These are phyloP conservation scores for Sugiyamaella grinbergsii DNA, from an alignment of 1,139 yeast genomes.

Conservation along the genomic window DNA sequence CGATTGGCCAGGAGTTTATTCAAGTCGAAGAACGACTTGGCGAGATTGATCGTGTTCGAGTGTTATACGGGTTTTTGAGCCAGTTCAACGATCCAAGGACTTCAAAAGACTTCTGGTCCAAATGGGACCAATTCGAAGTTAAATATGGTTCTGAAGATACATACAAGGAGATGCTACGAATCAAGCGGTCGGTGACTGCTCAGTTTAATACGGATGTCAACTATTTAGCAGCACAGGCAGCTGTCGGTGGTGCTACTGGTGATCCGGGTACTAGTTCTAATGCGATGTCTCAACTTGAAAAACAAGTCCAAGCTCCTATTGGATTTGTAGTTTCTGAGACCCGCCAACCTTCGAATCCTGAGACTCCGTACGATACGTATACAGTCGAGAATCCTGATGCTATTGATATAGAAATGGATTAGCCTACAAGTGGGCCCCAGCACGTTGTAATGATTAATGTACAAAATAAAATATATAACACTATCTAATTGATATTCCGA, in stretches of 20 bases:
- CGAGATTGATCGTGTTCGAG: conserved; percentile 62
- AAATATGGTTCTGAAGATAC: conserved; percentile 68
- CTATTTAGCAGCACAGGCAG: conserved; percentile 37
- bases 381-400: conserved; percentile 58
- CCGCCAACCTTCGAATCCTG: conserved; percentile 33
- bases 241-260: conserved; percentile 16
- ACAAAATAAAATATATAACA: conserved; percentile 1
- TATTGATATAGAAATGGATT: conserved; percentile 63
- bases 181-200: conserved; percentile 56
- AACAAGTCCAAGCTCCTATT: conserved; percentile 46
- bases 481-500: conserved; percentile 1
- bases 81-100: conserved; percentile 50
- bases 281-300: conserved; percentile 25
- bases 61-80: conserved; percentile 53
- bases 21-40: conserved; percentile 52
- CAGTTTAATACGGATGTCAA: conserved; percentile 46
- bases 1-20: conserved; percentile 47
- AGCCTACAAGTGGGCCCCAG: conserved; percentile 28
- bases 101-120: conserved; percentile 51
- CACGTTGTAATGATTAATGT: conserved; percentile 12
- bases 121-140: conserved; percentile 77
- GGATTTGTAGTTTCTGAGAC: conserved; percentile 59
- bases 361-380: conserved; percentile 23
- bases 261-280: no score
- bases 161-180: conserved; percentile 72